These are phyloP conservation scores for maize (Zea mays) DNA, from an alignment of 176 grass and related monocot species.

Conservation along the genomic window DNA sequence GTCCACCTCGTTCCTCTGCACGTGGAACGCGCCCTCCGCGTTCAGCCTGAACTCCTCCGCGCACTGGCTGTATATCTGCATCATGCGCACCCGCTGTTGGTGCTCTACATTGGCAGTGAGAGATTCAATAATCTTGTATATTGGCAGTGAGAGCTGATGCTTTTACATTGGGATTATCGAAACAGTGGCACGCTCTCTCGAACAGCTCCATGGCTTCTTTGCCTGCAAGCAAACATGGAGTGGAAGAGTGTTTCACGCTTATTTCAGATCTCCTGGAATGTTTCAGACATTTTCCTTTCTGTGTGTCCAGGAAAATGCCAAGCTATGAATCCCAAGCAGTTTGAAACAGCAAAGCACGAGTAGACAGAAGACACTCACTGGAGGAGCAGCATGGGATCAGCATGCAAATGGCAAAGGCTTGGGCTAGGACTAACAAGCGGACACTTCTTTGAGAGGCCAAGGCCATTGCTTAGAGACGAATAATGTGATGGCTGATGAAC, in stretches of 20 bases:
- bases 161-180: constrained; percentile 51
- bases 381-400: constrained; percentile 34
- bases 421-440: not conserved
- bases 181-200: constrained; percentile 49
- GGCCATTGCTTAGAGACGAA: not conserved
- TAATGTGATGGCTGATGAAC: not conserved
- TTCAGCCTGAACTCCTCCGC: constrained; percentile 40
- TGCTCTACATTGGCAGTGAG: too few relatives aligned
- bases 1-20: constrained; percentile 46
- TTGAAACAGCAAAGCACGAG: not conserved
- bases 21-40: constrained; percentile 51
- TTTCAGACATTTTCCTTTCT: not conserved
- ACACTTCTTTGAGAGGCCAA: not conserved
- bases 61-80: constrained; percentile 57
- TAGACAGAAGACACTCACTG: constrained; percentile 3
- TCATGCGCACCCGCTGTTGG: too few relatives aligned
- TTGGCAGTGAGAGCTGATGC: not conserved
- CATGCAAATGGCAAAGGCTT: constrained; percentile 3
- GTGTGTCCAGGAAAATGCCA: not conserved
- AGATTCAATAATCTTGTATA: not conserved
- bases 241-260: not conserved
- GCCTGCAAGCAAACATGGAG: constrained; percentile 11
- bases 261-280: not conserved
- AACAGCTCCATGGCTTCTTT: constrained; percentile 32
- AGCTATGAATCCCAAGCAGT: not conserved